A percentile compares a stretch with the other conserved stretches of the same genome.
Evolutionary conservation across 2,329 filamentous ascomycete genomes (phyloP).

Genomic region (Fusarium beomiforme): DNA sequence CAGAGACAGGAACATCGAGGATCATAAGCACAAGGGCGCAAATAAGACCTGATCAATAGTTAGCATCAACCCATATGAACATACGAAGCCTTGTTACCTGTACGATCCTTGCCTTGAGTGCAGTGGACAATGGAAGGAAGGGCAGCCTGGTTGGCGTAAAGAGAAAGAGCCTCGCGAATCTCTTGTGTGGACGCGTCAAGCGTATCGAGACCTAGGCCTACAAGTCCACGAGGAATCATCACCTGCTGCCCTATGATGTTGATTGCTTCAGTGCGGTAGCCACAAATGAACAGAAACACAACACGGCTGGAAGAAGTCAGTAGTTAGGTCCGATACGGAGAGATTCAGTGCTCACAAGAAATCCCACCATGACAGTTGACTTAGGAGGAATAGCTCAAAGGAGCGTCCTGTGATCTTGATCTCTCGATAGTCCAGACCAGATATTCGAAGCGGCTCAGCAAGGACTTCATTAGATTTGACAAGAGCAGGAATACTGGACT

Average conservation of each 20-base stretch:
- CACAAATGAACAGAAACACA: conserved; percentile 69
- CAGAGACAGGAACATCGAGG: conserved; percentile 64
- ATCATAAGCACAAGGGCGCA: conserved; percentile 75
- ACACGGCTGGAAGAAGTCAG: conserved; percentile 52
- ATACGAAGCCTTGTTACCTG: conserved; percentile 38
- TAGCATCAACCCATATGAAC: background rate
- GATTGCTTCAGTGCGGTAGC: conserved; percentile 76
- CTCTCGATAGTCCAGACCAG: conserved; percentile 69
- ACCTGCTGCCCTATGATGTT: conserved; percentile 74
- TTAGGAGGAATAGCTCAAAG: conserved; percentile 75
- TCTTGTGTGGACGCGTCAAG: conserved; percentile 74
- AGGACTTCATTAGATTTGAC: conserved; percentile 57
- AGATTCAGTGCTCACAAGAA: conserved; percentile 61
- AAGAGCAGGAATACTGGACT: conserved; percentile 53
- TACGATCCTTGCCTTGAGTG: conserved; percentile 87
- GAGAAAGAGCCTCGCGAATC: conserved; percentile 55
- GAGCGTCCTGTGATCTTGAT: conserved; percentile 79
- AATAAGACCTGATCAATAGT: conserved; percentile 69
- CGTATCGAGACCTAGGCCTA: conserved; percentile 75
- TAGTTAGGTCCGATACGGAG: background rate
- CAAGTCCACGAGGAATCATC: conserved; percentile 76
- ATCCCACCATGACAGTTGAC: conserved; percentile 73
- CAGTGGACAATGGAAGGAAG: conserved; percentile 82
- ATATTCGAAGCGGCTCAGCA: conserved; percentile 68
- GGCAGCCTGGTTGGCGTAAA: conserved; percentile 48